Base-by-base conservation (phyloP, 495 filamentous ascomycete species). In the Darksidea phi region DNA sequence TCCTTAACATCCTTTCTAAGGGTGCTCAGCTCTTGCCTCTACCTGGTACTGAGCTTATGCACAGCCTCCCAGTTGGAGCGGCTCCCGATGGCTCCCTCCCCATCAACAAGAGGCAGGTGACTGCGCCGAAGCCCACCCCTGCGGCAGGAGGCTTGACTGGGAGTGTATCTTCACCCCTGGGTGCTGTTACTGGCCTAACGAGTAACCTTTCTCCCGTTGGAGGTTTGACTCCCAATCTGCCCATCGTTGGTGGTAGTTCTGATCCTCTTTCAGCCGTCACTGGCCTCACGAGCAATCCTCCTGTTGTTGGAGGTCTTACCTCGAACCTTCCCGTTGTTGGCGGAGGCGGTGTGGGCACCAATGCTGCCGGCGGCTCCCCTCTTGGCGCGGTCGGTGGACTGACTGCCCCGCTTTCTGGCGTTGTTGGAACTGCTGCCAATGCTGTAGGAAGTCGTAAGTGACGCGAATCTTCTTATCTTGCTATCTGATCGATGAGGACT, bases 121-220 rank as follows among this genome's bases (percentile, higher is more conserved):
- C 28, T 32, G 28, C 28, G 10, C 28, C 28, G 10, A 32, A 32
- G 28, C 28, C 28, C 10, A 4, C 10, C 4, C 28, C 41, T 43
- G 15, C 41, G 6, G 41, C 41, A 3, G 15, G 13, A 20, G 15
- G 15, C 15, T 15, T 43, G 41, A n/a, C 41, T 6, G 18, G 41
- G 3, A 10, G 28, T 32, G 3, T 13, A 20, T 43, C 41, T 6
- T 43, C 41, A n/a, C 24, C 24, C 18, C 45, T 24, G 8, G 50
- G 50, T 41, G 38, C 42, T 23, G n/a, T 55, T 11, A 41, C 38
- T 26, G 51, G 42, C 25, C 17, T 62, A 2, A 50, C 48, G 48
- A 24, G 11, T 21, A 24, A 24, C 17, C 1, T 17, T 24, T 10
- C 46, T n/a, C 2, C 24, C 46, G 15, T 25, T 2, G 24, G 36